phyloP scores from a whole-genome alignment of 2,329 filamentous ascomycete genomes.

The Calonectria henricotiae region DNA sequence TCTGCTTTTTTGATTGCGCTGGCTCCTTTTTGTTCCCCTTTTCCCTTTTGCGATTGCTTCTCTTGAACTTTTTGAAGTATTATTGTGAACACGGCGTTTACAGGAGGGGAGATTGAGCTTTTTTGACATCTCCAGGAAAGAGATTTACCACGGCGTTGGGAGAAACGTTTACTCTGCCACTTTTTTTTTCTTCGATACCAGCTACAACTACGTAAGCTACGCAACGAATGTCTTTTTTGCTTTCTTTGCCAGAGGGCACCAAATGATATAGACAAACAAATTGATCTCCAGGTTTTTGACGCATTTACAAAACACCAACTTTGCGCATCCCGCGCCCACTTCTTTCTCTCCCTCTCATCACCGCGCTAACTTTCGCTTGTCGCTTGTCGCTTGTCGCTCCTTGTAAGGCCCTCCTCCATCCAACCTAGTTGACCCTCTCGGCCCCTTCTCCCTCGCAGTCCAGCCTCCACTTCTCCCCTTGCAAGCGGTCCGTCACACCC shows the following conservation, averaged over 20 bases:
- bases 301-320: neutral
- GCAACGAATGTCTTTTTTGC: conserved; percentile 21
- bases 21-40: neutral
- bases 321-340: neutral
- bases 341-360: neutral
- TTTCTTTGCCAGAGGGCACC: conserved; percentile 11
- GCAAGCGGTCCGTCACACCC: conserved; percentile 65
- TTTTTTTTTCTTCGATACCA: conserved; percentile 29
- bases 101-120: conserved; percentile 19
- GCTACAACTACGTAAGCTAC: conserved; percentile 28
- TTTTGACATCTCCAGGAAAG: conserved; percentile 27
- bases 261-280: conserved; percentile 23
- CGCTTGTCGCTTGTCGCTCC: too few relatives aligned
- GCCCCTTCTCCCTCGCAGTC: conserved; percentile 48
- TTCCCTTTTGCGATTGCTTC: conserved; percentile 11
- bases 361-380: neutral
- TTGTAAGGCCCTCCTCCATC: neutral
- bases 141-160: conserved; percentile 35
- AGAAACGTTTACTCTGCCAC: conserved; percentile 6
- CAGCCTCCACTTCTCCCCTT: conserved; percentile 48
- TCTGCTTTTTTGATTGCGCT: neutral
- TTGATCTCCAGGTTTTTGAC: conserved; percentile 14
- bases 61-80: neutral
- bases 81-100: conserved; percentile 28
- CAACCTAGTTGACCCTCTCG: conserved; percentile 36